phyloP scores from a whole-genome alignment of 768 basidiomycete species.

The Daedalea quercina region DNA sequence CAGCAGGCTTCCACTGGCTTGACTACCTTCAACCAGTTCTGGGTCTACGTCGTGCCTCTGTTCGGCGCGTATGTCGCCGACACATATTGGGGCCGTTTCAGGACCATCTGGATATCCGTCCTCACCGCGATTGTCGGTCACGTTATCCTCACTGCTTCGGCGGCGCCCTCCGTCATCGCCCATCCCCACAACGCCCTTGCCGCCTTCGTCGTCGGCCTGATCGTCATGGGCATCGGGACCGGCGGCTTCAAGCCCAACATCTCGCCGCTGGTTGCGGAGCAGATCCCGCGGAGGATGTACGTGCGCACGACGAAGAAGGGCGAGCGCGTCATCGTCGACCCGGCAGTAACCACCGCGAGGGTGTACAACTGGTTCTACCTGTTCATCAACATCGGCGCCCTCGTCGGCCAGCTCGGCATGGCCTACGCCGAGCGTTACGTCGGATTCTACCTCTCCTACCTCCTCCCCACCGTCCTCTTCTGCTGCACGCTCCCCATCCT shows the following conservation, averaged over 20 bases:
- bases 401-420: conserved; percentile 67
- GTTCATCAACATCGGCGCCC: conserved; percentile 69
- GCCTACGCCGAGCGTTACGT: conserved; percentile 40
- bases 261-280: conserved; percentile 74
- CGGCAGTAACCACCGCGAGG: conserved; percentile 54
- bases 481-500: conserved; percentile 32
- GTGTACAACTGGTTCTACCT: conserved; percentile 74
- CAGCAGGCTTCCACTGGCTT: conserved; percentile 71
- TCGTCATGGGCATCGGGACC: conserved; percentile 52
- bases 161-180: conserved; percentile 60
- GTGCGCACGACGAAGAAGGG: conserved; percentile 43
- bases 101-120: conserved; percentile 63
- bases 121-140: conserved; percentile 56
- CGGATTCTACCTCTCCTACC: conserved; percentile 33
- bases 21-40: conserved; percentile 66
- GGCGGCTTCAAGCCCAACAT: conserved; percentile 76
- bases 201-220: conserved; percentile 51
- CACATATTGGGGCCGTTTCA: conserved; percentile 66
- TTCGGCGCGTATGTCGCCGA: conserved; percentile 71
- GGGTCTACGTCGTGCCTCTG: conserved; percentile 63
- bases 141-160: conserved; percentile 57
- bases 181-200: conserved; percentile 37
- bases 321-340: conserved; percentile 73
- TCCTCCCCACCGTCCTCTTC: conserved; percentile 34
- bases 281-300: conserved; percentile 54